These are phyloP conservation scores for Claviceps sp. DNA, from an alignment of 2,329 filamentous ascomycete species.

Conservation along the genomic window DNA sequence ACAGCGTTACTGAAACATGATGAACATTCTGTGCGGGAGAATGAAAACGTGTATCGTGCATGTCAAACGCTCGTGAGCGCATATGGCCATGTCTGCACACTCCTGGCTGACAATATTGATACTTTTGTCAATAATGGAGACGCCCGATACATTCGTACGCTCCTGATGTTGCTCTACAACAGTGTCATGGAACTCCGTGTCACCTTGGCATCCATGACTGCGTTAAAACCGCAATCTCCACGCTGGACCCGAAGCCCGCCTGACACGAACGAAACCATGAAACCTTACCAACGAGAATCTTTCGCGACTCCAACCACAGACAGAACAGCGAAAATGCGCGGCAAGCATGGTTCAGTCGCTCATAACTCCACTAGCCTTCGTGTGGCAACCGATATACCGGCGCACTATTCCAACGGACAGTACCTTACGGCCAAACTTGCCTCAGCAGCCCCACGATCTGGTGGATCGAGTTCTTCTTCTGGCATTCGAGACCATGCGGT, in stretches of 20 bases:
- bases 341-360: constrained; percentile 23
- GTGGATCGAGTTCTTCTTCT: constrained; percentile 60
- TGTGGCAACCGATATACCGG: constrained; percentile 41
- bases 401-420: constrained; percentile 32
- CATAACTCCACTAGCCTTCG: constrained; percentile 40
- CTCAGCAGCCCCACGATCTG: constrained; percentile 64
- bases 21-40: constrained; percentile 36
- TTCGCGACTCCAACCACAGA: constrained; percentile 40
- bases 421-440: constrained; percentile 38
- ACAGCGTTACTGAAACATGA: constrained; percentile 32
- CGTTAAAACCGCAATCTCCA: constrained; percentile 12
- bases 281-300: constrained; percentile 36
- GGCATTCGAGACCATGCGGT: constrained; percentile 32
- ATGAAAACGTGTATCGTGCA: constrained; percentile 49
- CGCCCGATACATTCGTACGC: constrained; percentile 51
- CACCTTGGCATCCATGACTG: constrained; percentile 27
- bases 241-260: constrained; percentile 8
- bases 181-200: constrained; percentile 54
- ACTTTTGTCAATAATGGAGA: constrained; percentile 52
- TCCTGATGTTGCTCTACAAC: constrained; percentile 51
- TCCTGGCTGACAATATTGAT: constrained; percentile 48
- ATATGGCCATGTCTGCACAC: constrained; percentile 51
- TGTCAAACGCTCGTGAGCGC: constrained; percentile 50
- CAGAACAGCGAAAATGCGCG: constrained; percentile 22
- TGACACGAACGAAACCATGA: constrained; percentile 32